Evolutionary conservation across 306 rosid species (phyloP).

Genomic region (Castanopsis chinensis): DNA sequence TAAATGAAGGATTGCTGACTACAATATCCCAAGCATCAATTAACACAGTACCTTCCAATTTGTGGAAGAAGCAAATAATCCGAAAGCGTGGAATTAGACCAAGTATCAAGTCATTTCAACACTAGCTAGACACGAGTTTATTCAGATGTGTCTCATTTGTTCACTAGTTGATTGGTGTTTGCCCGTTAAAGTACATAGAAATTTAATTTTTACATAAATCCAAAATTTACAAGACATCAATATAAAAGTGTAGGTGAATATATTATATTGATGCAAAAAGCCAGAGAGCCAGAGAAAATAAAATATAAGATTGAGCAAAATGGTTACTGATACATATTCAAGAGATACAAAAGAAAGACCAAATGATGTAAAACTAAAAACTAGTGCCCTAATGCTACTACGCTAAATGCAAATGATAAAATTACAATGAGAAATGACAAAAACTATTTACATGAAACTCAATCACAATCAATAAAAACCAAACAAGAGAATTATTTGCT

Average conservation of each 20-base stretch:
- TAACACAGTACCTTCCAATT: slow-evolving; percentile 1
- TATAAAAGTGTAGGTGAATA: too few relatives aligned
- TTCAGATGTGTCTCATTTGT: not conserved
- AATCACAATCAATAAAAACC: too few relatives aligned
- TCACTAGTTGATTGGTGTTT: not conserved
- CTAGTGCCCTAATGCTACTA: not conserved
- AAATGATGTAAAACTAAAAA: not conserved
- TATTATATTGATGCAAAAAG: not conserved
- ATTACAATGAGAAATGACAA: too few relatives aligned
- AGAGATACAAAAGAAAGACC: not conserved
- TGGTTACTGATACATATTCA: not conserved
- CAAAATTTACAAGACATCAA: not conserved
- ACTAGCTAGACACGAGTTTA: not conserved
- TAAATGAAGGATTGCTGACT: not conserved
- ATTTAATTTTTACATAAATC: not conserved
- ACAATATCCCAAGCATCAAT: not conserved
- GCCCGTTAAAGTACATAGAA: not conserved
- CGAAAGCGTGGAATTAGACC: not conserved
- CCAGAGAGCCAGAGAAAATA: not conserved
- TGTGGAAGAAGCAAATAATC: not conserved
- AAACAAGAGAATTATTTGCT: not conserved
- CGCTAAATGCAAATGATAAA: too few relatives aligned
- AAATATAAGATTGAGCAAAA: not conserved
- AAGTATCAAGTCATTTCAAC: not conserved
- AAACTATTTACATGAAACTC: too few relatives aligned